A percentile compares a stretch with the other conserved stretches of the same genome.
Evolutionary conservation across 257 asterid genomes (phyloP).

Genomic region (Plantago ovata): DNA sequence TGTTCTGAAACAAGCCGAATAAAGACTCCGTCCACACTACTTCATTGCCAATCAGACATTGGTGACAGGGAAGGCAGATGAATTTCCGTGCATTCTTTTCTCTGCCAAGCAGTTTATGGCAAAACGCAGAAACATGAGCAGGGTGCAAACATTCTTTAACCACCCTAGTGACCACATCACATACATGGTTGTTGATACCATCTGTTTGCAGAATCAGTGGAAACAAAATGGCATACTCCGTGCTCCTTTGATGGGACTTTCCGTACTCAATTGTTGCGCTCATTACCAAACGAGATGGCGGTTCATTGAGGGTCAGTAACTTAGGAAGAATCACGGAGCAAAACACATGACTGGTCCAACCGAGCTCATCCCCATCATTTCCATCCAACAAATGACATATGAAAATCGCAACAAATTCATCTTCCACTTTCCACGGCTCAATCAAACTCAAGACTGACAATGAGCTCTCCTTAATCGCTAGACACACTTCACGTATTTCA

Average conservation of each 20-base stretch:
- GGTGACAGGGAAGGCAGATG: slow-evolving; percentile 59
- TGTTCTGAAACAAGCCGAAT: slow-evolving; percentile 42
- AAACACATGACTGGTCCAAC: slow-evolving; percentile 59
- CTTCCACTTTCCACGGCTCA: slow-evolving; percentile 72
- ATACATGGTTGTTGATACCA: slow-evolving; percentile 53
- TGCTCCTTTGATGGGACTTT: slow-evolving; percentile 59
- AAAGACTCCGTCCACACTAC: slow-evolving; percentile 66
- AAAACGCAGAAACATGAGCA: slow-evolving; percentile 61
- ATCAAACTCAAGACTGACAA: slow-evolving; percentile 41
- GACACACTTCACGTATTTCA: slow-evolving; percentile 46
- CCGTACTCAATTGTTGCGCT: slow-evolving; percentile 47
- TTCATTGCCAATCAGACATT: slow-evolving; percentile 32
- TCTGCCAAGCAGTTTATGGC: slow-evolving; percentile 45
- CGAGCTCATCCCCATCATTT: slow-evolving; percentile 33
- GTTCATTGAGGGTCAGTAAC: slow-evolving; percentile 43
- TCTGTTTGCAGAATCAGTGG: slow-evolving; percentile 47
- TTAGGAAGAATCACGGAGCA: slow-evolving; percentile 70
- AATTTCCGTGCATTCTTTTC: slow-evolving; percentile 32
- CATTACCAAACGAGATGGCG: slow-evolving; percentile 51
- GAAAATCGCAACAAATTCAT: slow-evolving; percentile 58
- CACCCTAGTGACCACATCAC: slow-evolving; percentile 57
- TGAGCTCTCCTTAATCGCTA: slow-evolving; percentile 20
- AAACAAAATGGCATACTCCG: slow-evolving; percentile 58
- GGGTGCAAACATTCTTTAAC: slow-evolving; percentile 65
- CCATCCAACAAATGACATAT: slow-evolving; percentile 37